These are phyloP conservation scores for Tetraselmis striata DNA, from an alignment of 139 green algal species.

Conservation along the genomic window DNA sequence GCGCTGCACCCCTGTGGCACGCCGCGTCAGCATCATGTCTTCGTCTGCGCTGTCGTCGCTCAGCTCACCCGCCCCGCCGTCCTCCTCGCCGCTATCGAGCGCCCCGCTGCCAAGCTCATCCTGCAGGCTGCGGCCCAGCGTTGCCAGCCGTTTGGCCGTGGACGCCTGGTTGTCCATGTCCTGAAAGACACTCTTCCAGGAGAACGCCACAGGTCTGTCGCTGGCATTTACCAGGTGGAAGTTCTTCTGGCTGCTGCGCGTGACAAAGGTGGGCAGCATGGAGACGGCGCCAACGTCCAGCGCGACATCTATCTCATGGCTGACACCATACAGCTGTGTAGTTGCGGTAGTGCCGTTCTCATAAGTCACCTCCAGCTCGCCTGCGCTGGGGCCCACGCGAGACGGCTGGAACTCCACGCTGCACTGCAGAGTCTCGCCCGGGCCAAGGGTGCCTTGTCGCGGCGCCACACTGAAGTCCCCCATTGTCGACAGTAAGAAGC, in stretches of 20 bases:
- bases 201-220: slow-evolving; percentile 31
- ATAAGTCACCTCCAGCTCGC: slow-evolving; percentile 58
- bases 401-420: slow-evolving; percentile 43
- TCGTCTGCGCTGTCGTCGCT: slow-evolving; percentile 34
- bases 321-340: slow-evolving; percentile 31
- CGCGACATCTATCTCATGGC: slow-evolving; percentile 50
- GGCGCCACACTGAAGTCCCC: slow-evolving; percentile 51
- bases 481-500: slow-evolving; percentile 43
- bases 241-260: slow-evolving; percentile 50
- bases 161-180: slow-evolving; percentile 4
- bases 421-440: slow-evolving; percentile 56
- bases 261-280: slow-evolving; percentile 65
- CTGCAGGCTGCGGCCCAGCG: background rate
- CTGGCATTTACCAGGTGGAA: slow-evolving; percentile 49
- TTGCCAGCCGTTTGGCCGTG: background rate
- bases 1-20: background rate
- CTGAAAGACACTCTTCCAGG: slow-evolving; percentile 23
- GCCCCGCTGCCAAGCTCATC: background rate
- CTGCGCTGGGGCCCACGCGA: slow-evolving; percentile 18
- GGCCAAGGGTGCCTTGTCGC: slow-evolving; percentile 36
- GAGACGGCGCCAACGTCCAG: slow-evolving; percentile 32
- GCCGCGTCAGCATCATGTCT: slow-evolving; percentile 20
- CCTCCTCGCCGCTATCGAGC: background rate
- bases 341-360: slow-evolving; percentile 16
- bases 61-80: slow-evolving; percentile 2